Percentiles rank a stretch among this genome's conserved stretches.
Evolutionary conservation across 148 eudicot genomes (phyloP).

Genomic region (Camellia japonica): DNA sequence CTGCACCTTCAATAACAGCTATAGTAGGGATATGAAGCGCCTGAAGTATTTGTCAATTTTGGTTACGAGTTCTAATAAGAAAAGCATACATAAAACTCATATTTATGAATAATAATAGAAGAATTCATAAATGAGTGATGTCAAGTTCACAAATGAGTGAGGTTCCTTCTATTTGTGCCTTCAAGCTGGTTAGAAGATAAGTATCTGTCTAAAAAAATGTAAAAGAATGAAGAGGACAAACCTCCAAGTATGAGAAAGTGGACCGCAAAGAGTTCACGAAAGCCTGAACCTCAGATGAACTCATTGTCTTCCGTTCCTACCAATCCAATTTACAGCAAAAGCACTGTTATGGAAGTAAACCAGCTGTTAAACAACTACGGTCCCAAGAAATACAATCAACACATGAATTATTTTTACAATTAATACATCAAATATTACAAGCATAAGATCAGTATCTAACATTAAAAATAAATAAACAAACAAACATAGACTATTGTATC

Average conservation of each 20-base stretch:
- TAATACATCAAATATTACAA: no score
- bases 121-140: not conserved
- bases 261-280: slow-evolving; percentile 76
- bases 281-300: slow-evolving; percentile 55
- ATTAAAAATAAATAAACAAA: no score
- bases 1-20: slow-evolving; percentile 97
- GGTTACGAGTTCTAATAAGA: slow-evolving; percentile 8
- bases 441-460: no score
- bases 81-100: not conserved
- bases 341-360: slow-evolving; percentile 10
- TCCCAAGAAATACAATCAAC: not conserved
- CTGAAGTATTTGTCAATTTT: slow-evolving; percentile 29
- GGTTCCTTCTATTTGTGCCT: slow-evolving; percentile 1
- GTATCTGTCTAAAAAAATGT: not conserved
- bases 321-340: slow-evolving; percentile 14
- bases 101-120: not conserved
- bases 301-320: slow-evolving; percentile 83
- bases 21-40: slow-evolving; percentile 81
- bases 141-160: not conserved
- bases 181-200: not conserved
- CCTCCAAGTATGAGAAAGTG: slow-evolving; percentile 83
- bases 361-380: not conserved
- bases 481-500: no score
- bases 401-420: not conserved
- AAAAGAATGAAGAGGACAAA: slow-evolving; percentile 28